Conservation (phyloP, 1,284 basidiomycete genomes). For the Boletus sp. region DNA sequence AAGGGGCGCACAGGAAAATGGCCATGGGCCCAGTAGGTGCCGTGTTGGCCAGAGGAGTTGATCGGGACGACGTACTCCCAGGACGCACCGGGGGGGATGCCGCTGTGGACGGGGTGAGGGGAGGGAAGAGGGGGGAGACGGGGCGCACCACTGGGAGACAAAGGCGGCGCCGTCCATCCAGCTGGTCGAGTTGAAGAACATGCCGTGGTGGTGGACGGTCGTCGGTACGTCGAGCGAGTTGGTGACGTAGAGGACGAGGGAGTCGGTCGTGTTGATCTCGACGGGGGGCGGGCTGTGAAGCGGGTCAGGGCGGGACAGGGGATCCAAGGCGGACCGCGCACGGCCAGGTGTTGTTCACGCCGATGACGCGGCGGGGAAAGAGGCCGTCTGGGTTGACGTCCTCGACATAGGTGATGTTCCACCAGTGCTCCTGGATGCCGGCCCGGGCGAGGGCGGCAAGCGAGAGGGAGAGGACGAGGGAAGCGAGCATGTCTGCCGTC, state of each 20-base stretch:
- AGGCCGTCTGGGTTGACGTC: constrained; percentile 79
- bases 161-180: constrained; percentile 90
- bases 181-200: constrained; percentile 86
- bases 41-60: constrained; percentile 70
- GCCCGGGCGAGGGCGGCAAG: constrained; percentile 49
- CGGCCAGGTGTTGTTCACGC: constrained; percentile 93
- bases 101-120: constrained; percentile 48
- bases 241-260: constrained; percentile 72
- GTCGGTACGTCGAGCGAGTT: constrained; percentile 70
- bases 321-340: constrained; percentile 36
- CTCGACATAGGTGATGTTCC: constrained; percentile 78
- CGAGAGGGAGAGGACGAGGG: constrained; percentile 26
- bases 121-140: neutral
- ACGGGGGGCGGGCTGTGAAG: constrained; percentile 75
- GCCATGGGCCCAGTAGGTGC: constrained; percentile 90
- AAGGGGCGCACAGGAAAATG: constrained; percentile 54
- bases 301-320: neutral
- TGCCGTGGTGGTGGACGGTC: constrained; percentile 87
- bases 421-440: constrained; percentile 72
- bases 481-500: constrained; percentile 11
- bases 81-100: constrained; percentile 77
- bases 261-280: constrained; percentile 72
- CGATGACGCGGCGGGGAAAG: constrained; percentile 74
- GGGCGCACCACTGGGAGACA: constrained; percentile 76
- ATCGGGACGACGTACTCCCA: constrained; percentile 87